Conservation (phyloP, 2,329 filamentous ascomycete species). For the Hypomyces rosellus region DNA sequence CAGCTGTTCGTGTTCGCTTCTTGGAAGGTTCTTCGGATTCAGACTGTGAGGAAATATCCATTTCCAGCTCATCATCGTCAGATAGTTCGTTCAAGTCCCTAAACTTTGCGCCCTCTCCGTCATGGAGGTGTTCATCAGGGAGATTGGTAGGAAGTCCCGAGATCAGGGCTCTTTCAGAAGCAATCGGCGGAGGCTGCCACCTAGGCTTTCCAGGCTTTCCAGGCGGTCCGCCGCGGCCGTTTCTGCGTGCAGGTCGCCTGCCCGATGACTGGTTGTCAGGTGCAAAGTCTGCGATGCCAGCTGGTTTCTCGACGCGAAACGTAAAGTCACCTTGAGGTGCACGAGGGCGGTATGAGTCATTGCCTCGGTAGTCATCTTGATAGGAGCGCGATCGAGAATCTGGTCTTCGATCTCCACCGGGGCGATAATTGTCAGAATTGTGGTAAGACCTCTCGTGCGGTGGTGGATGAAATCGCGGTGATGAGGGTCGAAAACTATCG, state of each 20-base stretch:
- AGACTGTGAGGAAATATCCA: slow-evolving; percentile 49
- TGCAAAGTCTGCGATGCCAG: slow-evolving; percentile 36
- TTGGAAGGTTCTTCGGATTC: slow-evolving; percentile 35
- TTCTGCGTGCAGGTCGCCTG: slow-evolving; percentile 17
- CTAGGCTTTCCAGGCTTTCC: slow-evolving; percentile 23
- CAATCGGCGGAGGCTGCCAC: slow-evolving; percentile 33
- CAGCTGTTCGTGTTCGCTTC: slow-evolving; percentile 26
- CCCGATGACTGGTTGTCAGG: slow-evolving; percentile 14
- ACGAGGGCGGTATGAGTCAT: slow-evolving; percentile 25
- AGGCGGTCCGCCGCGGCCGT: slow-evolving; percentile 20
- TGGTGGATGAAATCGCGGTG: slow-evolving; percentile 7
- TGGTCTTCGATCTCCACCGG: slow-evolving; percentile 18
- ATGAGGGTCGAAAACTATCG: slow-evolving; percentile 9
- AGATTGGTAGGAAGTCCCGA: slow-evolving; percentile 35
- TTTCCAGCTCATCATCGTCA: slow-evolving; percentile 57
- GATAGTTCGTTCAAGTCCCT: slow-evolving; percentile 51
- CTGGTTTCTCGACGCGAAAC: slow-evolving; percentile 47
- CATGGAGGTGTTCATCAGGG: slow-evolving; percentile 41
- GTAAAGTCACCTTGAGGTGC: slow-evolving; percentile 47
- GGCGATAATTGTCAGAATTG: slow-evolving; percentile 26
- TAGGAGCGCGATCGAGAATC: slow-evolving; percentile 16
- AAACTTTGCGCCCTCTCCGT: slow-evolving; percentile 44
- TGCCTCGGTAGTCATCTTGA: slow-evolving; percentile 17
- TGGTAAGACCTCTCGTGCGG: slow-evolving; percentile 13
- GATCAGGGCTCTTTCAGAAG: slow-evolving; percentile 46